Evolutionary conservation across 176 grass and related monocot species (phyloP).

Genomic region (Melocanna baccifera): DNA sequence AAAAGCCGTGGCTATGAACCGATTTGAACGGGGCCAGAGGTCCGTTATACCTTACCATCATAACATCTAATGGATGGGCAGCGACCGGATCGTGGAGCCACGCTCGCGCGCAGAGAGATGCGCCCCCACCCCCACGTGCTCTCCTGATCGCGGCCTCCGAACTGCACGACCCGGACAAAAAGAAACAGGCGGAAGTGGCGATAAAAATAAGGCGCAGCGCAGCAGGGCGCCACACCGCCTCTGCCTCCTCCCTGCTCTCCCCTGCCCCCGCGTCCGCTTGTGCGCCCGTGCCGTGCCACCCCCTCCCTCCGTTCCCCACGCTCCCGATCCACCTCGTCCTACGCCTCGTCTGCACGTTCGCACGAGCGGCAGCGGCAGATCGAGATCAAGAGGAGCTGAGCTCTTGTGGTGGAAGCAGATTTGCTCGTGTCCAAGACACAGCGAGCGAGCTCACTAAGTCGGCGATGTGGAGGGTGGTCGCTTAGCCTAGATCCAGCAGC

Average conservation of each 20-base stretch:
- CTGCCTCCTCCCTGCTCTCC: background rate
- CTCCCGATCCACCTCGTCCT: background rate
- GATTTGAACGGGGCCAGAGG: too few species aligned
- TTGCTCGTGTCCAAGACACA: background rate
- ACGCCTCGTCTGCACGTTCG: background rate
- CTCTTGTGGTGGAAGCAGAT: background rate
- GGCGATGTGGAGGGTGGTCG: background rate
- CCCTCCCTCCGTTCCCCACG: background rate
- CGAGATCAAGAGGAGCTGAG: background rate
- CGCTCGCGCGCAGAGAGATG: background rate
- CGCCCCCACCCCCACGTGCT: conserved; percentile 41
- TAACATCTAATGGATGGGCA: background rate
- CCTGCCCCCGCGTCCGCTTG: conserved; percentile 18
- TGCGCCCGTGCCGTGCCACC: conserved; percentile 9
- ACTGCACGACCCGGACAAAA: conserved; percentile 44
- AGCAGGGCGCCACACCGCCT: conserved; percentile 29
- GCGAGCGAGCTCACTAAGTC: background rate
- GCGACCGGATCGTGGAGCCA: background rate
- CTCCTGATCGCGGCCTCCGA: conserved; percentile 10
- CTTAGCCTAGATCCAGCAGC: conserved; percentile 22
- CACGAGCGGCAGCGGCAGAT: background rate
- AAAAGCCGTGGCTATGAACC: too few species aligned
- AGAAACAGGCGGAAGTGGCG: conserved; percentile 33
- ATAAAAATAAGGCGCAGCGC: conserved; percentile 42
- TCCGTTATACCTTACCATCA: background rate